These are phyloP conservation scores for Hordeum marinum DNA, from an alignment of 176 grass and related monocot genomes.

Conservation along the genomic window DNA sequence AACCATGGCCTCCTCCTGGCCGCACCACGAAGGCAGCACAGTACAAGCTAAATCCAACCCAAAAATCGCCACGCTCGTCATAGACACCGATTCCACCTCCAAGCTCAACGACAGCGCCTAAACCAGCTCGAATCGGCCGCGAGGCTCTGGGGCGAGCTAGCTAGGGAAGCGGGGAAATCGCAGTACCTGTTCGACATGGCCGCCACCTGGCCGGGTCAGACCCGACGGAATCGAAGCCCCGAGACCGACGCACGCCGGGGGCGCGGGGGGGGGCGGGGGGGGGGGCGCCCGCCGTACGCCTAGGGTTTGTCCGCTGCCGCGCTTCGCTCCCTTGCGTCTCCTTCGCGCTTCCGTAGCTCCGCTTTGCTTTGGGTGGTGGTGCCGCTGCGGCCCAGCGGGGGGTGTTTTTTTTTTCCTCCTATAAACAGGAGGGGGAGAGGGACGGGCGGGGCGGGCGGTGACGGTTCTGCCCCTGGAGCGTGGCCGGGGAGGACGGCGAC, in stretches of 20 bases:
- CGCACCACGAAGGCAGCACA: not conserved
- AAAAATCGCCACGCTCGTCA: not conserved
- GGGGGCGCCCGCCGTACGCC: conserved; percentile 2
- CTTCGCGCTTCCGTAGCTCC: conserved; percentile 29
- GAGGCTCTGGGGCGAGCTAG: not conserved
- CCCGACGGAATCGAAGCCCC: conserved; percentile 7
- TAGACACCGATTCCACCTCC: not conserved
- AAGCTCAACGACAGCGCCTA: not conserved
- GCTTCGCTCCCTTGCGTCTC: conserved; percentile 25
- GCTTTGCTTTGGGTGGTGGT: conserved; percentile 30
- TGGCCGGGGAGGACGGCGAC: not conserved
- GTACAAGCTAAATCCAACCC: conserved; percentile 17
- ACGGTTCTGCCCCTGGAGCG: not conserved
- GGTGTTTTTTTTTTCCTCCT: not conserved
- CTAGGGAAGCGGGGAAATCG: not conserved
- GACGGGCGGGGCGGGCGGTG: not conserved
- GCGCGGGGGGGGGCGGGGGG: no score
- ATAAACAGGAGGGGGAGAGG: conserved; percentile 10
- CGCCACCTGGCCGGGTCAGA: not conserved
- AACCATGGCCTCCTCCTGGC: not conserved
- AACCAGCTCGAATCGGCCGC: not conserved
- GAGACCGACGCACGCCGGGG: not conserved
- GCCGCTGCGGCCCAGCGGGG: conserved; percentile 20
- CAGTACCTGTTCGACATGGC: conserved; percentile 33
- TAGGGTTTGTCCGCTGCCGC: conserved; percentile 28